Evolutionary conservation across 75 land plant species (phyloP).

Genomic region (Pinus tabuliformis): DNA sequence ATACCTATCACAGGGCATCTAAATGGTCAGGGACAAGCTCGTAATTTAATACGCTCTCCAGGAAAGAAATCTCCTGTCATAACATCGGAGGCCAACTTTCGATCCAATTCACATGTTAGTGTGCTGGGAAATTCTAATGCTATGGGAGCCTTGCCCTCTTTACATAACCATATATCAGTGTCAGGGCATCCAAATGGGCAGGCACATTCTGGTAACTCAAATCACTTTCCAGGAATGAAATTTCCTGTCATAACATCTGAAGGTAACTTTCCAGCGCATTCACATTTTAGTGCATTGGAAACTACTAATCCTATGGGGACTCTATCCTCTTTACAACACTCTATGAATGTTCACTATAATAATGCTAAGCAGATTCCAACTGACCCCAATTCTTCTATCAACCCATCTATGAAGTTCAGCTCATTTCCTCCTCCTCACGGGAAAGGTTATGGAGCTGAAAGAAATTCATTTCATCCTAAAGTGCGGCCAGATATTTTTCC

Average conservation of each 20-base stretch:
- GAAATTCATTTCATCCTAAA: neutral
- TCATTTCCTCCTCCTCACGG: neutral
- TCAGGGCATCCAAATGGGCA: constrained; percentile 5
- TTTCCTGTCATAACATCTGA: neutral
- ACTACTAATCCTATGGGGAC: neutral
- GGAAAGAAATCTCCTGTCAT: neutral
- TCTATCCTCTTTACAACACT: neutral
- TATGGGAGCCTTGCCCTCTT: neutral
- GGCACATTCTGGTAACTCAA: neutral
- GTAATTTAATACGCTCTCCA: neutral
- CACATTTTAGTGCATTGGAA: neutral
- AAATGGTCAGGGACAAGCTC: constrained; percentile 2
- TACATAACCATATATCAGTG: too few species aligned
- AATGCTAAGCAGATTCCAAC: constrained; percentile 1
- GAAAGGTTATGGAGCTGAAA: neutral
- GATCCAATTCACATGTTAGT: constrained; percentile 7
- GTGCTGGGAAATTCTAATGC: neutral
- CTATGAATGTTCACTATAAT: constrained; percentile 2
- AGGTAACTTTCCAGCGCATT: constrained; percentile 7
- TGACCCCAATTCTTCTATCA: neutral
- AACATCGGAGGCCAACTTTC: neutral
- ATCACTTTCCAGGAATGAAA: neutral
- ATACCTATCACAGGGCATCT: neutral
- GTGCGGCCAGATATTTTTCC: neutral
- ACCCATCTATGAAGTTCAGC: neutral